Base-by-base conservation (phyloP, 352 stramenopile species). In the Phytophthora pistaciae region DNA sequence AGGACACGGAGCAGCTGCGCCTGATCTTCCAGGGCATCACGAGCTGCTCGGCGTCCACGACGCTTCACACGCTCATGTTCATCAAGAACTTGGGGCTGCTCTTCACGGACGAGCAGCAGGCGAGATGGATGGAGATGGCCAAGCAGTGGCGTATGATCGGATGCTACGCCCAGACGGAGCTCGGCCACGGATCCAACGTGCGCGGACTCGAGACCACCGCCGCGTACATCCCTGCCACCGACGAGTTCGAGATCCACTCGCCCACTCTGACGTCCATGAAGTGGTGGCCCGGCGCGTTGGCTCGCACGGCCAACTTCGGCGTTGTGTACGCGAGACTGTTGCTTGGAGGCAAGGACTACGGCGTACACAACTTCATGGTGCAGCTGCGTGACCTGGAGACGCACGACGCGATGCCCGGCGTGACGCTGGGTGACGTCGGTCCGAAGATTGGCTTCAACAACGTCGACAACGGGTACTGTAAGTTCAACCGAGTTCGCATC, bases 341-440 rank as follows among this genome's bases (percentile, higher is more conserved):
- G 55, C 69, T 96, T 11, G 50, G 77, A 13, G 91, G 86, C 27
- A 86, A 71, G 82, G 84, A 98, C 77, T 89, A 92, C 36, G 97
- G 97, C 21, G 97, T 99, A 59, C 96, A 99, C 82, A 98, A 97
- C 75, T 99, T 99, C 77, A 89, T 99, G 64, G 91, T 99, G 18
- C 97, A 96, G 62, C 55, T 99, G 6, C 91, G 97, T 31, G 87
- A 98, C 46, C 78, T 96, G 75, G 89, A 98, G 50, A 91, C 78
- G 23, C 84, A 93, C 59, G 74, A 82, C 42, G 63, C 77, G 21
- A 66, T 83, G 60, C 59, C 76, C 31, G 85, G 85, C 9, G 77
- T 93, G 60, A 87, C 72, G 25, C 62, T 85, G 44, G 90, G 88
- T 3, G 86, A 93, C 64, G 79, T 95, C 54, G 87, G 85, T 53